A percentile compares a stretch with the other conserved stretches of the same genome.
Conservation (phyloP, 2,329 filamentous ascomycete species). For the Apiospora kogelbergensis region DNA sequence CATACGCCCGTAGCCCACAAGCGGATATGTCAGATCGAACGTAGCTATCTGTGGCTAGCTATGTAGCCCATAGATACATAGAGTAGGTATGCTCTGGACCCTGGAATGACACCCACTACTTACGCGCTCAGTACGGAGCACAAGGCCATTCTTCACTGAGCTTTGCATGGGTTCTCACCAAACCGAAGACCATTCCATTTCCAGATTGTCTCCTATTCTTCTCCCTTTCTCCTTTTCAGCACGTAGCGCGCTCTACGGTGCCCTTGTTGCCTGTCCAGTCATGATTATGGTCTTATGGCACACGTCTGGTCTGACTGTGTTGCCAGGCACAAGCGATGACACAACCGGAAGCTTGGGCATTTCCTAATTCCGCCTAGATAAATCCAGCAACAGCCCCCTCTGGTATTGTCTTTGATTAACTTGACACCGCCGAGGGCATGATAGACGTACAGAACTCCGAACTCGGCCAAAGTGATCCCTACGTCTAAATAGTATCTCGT, state of each 20-base stretch:
- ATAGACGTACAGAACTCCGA: not conserved
- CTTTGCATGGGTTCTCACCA: not conserved
- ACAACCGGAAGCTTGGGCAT: not conserved
- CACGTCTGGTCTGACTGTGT: not conserved
- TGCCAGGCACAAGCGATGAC: not conserved
- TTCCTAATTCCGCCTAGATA: not conserved
- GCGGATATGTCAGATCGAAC: not conserved
- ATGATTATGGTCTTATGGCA: not conserved
- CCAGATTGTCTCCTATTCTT: not conserved
- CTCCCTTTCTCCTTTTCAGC: not conserved
- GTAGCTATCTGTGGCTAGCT: slow-evolving; percentile 1
- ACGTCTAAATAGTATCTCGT: not conserved
- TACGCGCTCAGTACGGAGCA: too few species aligned
- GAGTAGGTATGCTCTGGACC: not conserved
- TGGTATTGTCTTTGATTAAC: not conserved
- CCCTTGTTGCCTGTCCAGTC: not conserved
- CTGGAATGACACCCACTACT: not conserved
- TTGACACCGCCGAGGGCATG: not conserved
- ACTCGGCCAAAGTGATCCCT: not conserved
- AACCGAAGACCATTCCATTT: not conserved
- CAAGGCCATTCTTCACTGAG: not conserved
- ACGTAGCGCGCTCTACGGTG: not conserved
- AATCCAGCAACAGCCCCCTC: not conserved
- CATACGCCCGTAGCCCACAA: not conserved
- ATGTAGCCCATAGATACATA: not conserved